Percentiles rank a stretch among this genome's conserved stretches.
Evolutionary conservation across 2,329 filamentous ascomycete species (phyloP).

Genomic region (Fusarium falciforme): DNA sequence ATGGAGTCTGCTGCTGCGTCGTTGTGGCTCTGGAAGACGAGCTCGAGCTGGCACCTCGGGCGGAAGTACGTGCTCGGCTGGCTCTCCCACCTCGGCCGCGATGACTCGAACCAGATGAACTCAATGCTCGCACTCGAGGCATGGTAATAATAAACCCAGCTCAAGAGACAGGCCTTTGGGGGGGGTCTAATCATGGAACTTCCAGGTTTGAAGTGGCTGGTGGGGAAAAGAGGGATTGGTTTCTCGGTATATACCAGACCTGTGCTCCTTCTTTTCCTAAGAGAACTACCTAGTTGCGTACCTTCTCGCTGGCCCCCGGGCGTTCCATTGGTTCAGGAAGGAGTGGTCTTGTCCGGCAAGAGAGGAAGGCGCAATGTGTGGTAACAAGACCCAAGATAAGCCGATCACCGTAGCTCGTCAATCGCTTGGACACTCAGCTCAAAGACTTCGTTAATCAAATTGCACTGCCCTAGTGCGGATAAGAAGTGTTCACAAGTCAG

Average conservation of each 20-base stretch:
- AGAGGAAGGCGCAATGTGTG: not conserved
- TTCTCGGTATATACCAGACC: not conserved
- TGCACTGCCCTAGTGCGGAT: not conserved
- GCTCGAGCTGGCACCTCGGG: not conserved
- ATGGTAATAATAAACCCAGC: conserved; percentile 7
- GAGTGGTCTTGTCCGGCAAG: not conserved
- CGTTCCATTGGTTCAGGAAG: not conserved
- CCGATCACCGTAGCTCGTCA: not conserved
- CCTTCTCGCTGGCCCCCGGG: not conserved
- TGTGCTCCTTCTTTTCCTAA: not conserved
- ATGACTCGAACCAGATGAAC: conserved; percentile 11
- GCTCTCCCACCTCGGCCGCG: conserved; percentile 15
- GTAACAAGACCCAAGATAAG: not conserved
- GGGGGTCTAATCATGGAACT: not conserved
- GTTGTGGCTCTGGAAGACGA: conserved; percentile 18
- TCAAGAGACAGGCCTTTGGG: not conserved
- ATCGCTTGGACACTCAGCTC: not conserved
- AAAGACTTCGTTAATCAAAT: not conserved
- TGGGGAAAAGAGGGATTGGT: not conserved
- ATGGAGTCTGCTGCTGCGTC: not conserved
- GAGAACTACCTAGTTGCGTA: not conserved
- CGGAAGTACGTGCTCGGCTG: not conserved
- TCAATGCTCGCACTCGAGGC: conserved; percentile 17
- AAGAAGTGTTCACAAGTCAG: not conserved
- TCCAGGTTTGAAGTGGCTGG: not conserved